A percentile compares a stretch with the other conserved stretches of the same genome.
Conservation (phyloP, 805 yeast genomes). For the Candida oleophila region DNA sequence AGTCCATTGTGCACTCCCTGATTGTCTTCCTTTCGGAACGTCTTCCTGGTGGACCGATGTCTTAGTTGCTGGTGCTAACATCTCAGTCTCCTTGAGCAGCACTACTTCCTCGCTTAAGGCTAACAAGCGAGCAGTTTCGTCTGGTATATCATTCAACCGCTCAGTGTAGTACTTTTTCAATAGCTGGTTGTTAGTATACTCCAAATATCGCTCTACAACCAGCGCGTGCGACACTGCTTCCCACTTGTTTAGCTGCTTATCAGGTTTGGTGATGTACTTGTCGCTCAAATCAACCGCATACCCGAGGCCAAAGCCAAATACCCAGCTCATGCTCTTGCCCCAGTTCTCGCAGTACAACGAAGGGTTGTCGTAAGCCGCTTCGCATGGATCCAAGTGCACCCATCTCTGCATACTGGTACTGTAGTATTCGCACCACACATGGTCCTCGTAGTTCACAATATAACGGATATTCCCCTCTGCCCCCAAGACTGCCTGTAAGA, state of each 20-base stretch:
- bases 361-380: slow-evolving; percentile 82
- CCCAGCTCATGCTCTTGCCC: slow-evolving; percentile 93
- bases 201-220: background rate
- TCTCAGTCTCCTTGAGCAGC: slow-evolving; percentile 33
- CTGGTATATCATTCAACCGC: slow-evolving; percentile 11
- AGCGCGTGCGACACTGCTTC: background rate
- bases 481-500: slow-evolving; percentile 63
- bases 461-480: slow-evolving; percentile 47
- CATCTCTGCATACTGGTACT: slow-evolving; percentile 61
- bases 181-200: slow-evolving; percentile 1
- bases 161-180: slow-evolving; percentile 15
- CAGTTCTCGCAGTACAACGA: slow-evolving; percentile 75
- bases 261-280: slow-evolving; percentile 54
- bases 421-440: slow-evolving; percentile 93
- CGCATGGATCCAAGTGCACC: slow-evolving; percentile 91
- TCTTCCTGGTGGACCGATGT: background rate
- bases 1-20: slow-evolving; percentile 80
- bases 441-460: slow-evolving; percentile 89
- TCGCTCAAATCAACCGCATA: slow-evolving; percentile 69
- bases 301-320: slow-evolving; percentile 61
- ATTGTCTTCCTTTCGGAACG: slow-evolving; percentile 55
- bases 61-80: slow-evolving; percentile 19
- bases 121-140: slow-evolving; percentile 9
- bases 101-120: slow-evolving; percentile 35
- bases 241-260: slow-evolving; percentile 20